phyloP scores from a whole-genome alignment of 345 rosid genomes.

The Citrus reticulata region DNA sequence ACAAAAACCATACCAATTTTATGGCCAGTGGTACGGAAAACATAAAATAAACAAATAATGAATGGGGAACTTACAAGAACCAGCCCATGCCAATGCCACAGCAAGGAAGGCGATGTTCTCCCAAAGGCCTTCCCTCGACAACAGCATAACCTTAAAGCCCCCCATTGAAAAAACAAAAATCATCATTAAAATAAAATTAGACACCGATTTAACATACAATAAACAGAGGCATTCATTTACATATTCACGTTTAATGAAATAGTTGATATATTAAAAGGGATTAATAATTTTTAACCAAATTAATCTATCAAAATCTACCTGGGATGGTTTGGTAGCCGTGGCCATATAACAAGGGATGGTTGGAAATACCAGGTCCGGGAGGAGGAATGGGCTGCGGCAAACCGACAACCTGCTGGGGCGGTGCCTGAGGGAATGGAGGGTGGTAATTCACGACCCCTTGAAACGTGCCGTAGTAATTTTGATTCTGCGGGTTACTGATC shows the following conservation, averaged over 20 bases:
- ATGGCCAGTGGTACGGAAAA: neutral
- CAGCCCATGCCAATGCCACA: constrained; percentile 93
- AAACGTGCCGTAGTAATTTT: constrained; percentile 70
- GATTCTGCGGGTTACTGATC: constrained; percentile 25
- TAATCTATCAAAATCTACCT: constrained; percentile 21
- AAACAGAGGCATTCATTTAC: neutral
- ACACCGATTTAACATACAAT: neutral
- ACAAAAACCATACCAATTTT: neutral
- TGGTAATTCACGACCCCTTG: constrained; percentile 83
- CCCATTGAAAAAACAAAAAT: neutral
- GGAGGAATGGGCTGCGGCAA: constrained; percentile 42
- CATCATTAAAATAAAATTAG: neutral
- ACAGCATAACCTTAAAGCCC: constrained; percentile 52
- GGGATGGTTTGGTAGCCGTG: constrained; percentile 45
- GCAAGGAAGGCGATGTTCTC: constrained; percentile 57
- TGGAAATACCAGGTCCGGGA: constrained; percentile 11
- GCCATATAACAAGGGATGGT: constrained; percentile 24
- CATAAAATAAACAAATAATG: neutral
- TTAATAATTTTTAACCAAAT: neutral
- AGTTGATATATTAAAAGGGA: neutral
- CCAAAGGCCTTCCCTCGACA: constrained; percentile 44
- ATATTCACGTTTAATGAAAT: neutral
- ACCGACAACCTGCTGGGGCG: constrained; percentile 33
- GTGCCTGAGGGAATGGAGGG: constrained; percentile 42
- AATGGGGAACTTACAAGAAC: constrained; percentile 60